phyloP scores from a whole-genome alignment of 2,329 filamentous ascomycete genomes.

The Pyrenophora teres region DNA sequence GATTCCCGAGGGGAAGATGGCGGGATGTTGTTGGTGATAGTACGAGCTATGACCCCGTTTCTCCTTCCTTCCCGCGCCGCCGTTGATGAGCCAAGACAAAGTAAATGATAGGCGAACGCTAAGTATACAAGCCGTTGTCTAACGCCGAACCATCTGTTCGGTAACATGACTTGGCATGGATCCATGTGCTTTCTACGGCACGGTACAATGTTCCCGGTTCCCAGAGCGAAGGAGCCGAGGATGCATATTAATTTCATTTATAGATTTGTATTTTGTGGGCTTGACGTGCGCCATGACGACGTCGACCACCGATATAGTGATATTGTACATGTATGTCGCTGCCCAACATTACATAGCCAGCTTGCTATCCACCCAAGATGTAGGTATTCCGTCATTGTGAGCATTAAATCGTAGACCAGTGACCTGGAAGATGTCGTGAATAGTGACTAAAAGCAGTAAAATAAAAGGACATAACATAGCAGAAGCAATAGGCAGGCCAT shows the following conservation, averaged over 20 bases:
- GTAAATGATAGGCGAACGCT: constrained; percentile 14
- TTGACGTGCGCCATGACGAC: constrained; percentile 15
- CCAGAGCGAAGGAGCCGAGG: constrained; percentile 9
- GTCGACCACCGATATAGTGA: not conserved
- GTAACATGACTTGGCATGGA: constrained; percentile 5
- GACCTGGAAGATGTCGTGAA: constrained; percentile 28
- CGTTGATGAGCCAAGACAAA: constrained; percentile 16
- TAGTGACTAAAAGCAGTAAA: constrained; percentile 6
- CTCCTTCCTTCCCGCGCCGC: constrained; percentile 13
- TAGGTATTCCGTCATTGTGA: constrained; percentile 4
- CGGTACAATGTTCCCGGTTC: constrained; percentile 1
- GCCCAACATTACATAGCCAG: constrained; percentile 1
- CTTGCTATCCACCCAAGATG: not conserved
- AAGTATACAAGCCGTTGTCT: not conserved
- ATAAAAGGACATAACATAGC: constrained; percentile 9
- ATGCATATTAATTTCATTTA: constrained; percentile 19
- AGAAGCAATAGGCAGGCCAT: constrained; percentile 25
- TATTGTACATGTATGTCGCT: constrained; percentile 7
- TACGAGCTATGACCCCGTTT: constrained; percentile 12
- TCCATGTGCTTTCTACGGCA: not conserved
- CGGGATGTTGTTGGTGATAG: constrained; percentile 5
- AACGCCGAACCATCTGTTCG: constrained; percentile 4
- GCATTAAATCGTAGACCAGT: constrained; percentile 20
- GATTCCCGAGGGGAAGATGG: not conserved
- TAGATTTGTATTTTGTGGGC: constrained; percentile 13